Base-by-base conservation (phyloP, 805 yeast genomes). In the Clavispora vitiphila region DNA sequence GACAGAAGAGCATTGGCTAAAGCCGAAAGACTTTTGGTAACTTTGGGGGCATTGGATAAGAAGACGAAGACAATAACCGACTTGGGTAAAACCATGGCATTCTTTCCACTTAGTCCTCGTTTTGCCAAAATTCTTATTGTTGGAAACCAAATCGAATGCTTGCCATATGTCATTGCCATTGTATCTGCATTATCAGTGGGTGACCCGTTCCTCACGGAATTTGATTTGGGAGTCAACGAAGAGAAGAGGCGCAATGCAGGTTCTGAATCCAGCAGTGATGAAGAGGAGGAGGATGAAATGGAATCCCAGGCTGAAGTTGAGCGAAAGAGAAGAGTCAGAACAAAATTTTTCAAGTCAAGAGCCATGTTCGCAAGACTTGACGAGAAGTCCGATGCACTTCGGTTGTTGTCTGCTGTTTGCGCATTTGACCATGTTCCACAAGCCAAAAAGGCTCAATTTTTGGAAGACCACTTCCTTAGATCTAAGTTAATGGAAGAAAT, bases 131-230 rank as follows among this genome's bases (percentile, higher is more conserved):
- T 93, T 76, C 69, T 93, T 42, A 73, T 90, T 22, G 77, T 91
- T 30, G 96, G 96, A 6, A 86, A 88, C 59, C 97, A 93, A 60
- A 79, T 77, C 34, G 83, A 77, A 6, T 90, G 97, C 61, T 66
- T 93, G 42, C 88, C 95, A 0, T 91, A 86, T 56, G 74, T 93
- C n/a, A 79, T 93, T 35, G 93, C 97, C 0, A 74, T 93, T 40
- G 97, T 93, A 1, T 84, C 97, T 24, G 96, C 89, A 0, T 65
- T 93, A 24, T 83, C 97, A 0, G 97, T 93, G 34, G 97, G 97
- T 5, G 95, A 90, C 55, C 96, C 96, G 12, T 89, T 88, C 53
- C 62, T 86, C 25, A 73, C 72, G 31, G 95, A 85, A 57, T 77
- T 76, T 48, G 96, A 86, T 55, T 58, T 86, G 9, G 91, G 93